Base-by-base conservation (phyloP, 2,329 filamentous ascomycete species). In the Colletotrichum sp. region DNA sequence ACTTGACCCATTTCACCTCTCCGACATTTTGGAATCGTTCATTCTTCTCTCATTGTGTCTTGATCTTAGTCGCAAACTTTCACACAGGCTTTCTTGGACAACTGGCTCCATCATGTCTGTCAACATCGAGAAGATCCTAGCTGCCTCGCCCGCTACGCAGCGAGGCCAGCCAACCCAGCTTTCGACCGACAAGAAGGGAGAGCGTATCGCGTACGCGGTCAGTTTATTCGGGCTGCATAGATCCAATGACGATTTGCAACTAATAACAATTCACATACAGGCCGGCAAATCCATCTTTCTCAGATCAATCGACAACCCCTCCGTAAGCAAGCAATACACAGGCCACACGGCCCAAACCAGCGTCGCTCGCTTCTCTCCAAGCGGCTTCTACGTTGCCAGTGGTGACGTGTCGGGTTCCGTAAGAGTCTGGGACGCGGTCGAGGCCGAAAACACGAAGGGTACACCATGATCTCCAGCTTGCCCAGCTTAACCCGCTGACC, bases 211-310 rank as follows among this genome's bases (percentile, higher is more conserved):
- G 73, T 99, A 99, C 84, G 95, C 96, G 75, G 95, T 97, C 88
- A 83, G 92, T 84, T 66, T 6, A 33, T 6, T 62, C 34, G 9
- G 18, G 34, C 59, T 33, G n/a, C 12, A 5, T 27, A 62, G 27
- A 27, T 57, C 57, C 36, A 62, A 34, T 43, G 27, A 24, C 27
- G 43, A 21, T 51, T 51, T n/a, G 18, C 13, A 27, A 38, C 66
- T 70, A 67, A 69, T 47, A 21, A 6, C 16, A 36, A 15, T 31
- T 62, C 43, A 16, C 6, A 16, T 65, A 15, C 78, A 97, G 95
- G 96, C 95, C 67, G 96, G 95, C 81, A 98, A 98, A 88, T 98
- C 96, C 75, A 93, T 99, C 85, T 98, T 98, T 86, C 89, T 99
- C 62, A 95, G 97, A 78, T 96, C 93, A 76, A 98, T 99, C 86